Evolutionary conservation across 495 filamentous ascomycete genomes (phyloP).

Genomic region (Aspergillus homomorphus): DNA sequence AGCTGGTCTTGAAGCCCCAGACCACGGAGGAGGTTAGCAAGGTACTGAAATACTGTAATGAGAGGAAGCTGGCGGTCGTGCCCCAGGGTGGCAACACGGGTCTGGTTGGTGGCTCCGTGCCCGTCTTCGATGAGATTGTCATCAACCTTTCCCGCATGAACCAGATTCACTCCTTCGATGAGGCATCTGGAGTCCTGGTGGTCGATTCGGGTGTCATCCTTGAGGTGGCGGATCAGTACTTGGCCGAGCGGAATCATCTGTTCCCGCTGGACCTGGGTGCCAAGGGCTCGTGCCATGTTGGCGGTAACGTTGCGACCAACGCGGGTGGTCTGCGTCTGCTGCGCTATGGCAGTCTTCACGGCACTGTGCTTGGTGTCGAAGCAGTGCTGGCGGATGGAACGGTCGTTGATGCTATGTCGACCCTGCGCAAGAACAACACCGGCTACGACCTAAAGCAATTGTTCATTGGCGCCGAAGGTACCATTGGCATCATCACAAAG

Average conservation of each 20-base stretch:
- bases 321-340: conserved; percentile 88
- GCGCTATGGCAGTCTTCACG: conserved; percentile 91
- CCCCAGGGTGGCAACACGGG: conserved; percentile 97
- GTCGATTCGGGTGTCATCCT: conserved; percentile 88
- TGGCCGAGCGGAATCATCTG: conserved; percentile 74
- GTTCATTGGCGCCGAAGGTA: conserved; percentile 93
- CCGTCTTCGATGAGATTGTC: conserved; percentile 97
- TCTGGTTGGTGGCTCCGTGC: conserved; percentile 89
- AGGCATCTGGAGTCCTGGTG: conserved; percentile 86
- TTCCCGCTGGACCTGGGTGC: conserved; percentile 96
- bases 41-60: conserved; percentile 90
- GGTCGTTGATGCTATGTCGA: conserved; percentile 81
- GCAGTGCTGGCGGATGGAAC: conserved; percentile 91
- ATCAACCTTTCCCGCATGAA: conserved; percentile 87
- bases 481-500: conserved; percentile 88
- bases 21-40: conserved; percentile 81
- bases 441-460: conserved; percentile 98
- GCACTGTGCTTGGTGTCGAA: conserved; percentile 87
- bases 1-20: conserved; percentile 80
- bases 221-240: conserved; percentile 78
- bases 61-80: conserved; percentile 86
- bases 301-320: conserved; percentile 97
- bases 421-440: conserved; percentile 94
- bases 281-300: conserved; percentile 95
- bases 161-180: conserved; percentile 84